These are phyloP conservation scores for Naganishia vishniacii DNA, from an alignment of 768 basidiomycete genomes.

Conservation along the genomic window DNA sequence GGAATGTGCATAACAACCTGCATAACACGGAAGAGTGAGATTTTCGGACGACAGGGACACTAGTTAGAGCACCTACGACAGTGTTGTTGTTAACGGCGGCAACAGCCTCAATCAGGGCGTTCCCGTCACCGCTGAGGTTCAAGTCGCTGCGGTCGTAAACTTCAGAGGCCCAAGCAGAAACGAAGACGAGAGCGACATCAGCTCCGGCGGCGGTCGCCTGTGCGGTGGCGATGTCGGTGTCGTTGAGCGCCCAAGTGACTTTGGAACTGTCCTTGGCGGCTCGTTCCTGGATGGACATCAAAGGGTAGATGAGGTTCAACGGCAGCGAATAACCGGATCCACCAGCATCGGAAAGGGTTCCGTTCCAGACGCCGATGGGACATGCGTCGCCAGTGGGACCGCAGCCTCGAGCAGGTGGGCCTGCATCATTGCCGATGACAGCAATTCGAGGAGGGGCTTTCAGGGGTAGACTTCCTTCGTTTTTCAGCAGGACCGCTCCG, in stretches of 20 bases:
- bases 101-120: conserved; percentile 21
- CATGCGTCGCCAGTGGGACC: conserved; percentile 10
- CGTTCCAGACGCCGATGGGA: neutral
- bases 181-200: conserved; percentile 47
- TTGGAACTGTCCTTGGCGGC: conserved; percentile 16
- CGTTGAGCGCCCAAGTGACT: conserved; percentile 16
- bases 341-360: conserved; percentile 12
- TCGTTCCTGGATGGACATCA: conserved; percentile 14
- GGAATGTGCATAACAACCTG: conserved; percentile 23
- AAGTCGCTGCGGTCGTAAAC: conserved; percentile 39
- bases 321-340: conserved; percentile 19
- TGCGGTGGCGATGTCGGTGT: conserved; percentile 16
- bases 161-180: conserved; percentile 43
- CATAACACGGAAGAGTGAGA: neutral
- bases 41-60: too few species aligned
- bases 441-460: conserved; percentile 50
- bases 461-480: conserved; percentile 37
- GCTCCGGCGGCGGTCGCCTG: conserved; percentile 33
- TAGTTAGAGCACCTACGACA: neutral
- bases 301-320: conserved; percentile 21
- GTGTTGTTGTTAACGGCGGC: conserved; percentile 26
- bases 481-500: conserved; percentile 40
- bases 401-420: conserved; percentile 50
- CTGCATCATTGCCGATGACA: conserved; percentile 59
- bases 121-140: conserved; percentile 1